Percentiles rank a stretch among this genome's conserved stretches.
phyloP scores from a whole-genome alignment of 306 rosid genomes.

The Bauhinia variegata region DNA sequence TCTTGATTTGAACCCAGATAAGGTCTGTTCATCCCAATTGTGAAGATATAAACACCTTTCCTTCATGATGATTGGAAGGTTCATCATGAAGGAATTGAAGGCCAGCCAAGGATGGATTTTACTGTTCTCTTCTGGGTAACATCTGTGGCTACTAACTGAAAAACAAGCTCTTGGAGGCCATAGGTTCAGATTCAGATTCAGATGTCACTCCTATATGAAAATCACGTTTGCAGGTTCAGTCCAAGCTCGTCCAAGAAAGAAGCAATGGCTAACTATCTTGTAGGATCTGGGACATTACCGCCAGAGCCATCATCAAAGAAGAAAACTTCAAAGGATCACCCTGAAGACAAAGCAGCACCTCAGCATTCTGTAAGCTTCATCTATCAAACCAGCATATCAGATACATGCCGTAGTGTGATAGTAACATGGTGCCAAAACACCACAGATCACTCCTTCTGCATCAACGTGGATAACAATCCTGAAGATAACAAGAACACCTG shows the following conservation, averaged over 20 bases:
- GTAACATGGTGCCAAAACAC: conserved; percentile 57
- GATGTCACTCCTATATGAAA: conserved; percentile 20
- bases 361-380: conserved; percentile 41
- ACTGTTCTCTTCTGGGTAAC: conserved; percentile 33
- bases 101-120: conserved; percentile 10
- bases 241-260: conserved; percentile 10
- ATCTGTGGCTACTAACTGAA: conserved; percentile 19
- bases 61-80: conserved; percentile 8
- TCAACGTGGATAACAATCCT: conserved; percentile 41
- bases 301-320: conserved; percentile 29
- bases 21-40: conserved; percentile 3
- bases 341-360: conserved; percentile 16
- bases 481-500: conserved; percentile 39
- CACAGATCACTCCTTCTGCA: conserved; percentile 45
- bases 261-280: conserved; percentile 39
- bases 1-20: not conserved
- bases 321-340: conserved; percentile 23
- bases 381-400: conserved; percentile 52
- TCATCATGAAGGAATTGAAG: not conserved
- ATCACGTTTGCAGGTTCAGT: conserved; percentile 30
- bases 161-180: conserved; percentile 19
- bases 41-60: not conserved
- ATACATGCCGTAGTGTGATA: conserved; percentile 29
- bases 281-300: conserved; percentile 36
- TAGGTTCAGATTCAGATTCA: conserved; percentile 34